Conservation (phyloP, 345 rosid species). For the Citrus hindsii region DNA sequence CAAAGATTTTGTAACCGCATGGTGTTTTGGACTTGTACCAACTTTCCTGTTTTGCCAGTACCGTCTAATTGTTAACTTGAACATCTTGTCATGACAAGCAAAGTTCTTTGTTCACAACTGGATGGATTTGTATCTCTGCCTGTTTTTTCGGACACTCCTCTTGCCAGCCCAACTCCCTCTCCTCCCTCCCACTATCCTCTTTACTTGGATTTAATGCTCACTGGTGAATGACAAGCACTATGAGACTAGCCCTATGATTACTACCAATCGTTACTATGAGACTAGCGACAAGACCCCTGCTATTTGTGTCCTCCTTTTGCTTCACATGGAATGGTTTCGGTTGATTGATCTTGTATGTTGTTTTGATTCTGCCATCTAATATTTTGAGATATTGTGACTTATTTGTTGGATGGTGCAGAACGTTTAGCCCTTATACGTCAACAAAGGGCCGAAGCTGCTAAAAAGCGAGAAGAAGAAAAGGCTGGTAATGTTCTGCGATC, state of each 20-base stretch:
- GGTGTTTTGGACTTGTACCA: not conserved
- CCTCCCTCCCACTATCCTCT: not conserved
- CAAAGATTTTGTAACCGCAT: not conserved
- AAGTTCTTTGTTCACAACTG: not conserved
- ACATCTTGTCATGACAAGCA: not conserved
- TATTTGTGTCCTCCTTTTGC: not conserved
- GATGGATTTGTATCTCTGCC: not conserved
- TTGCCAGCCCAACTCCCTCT: not conserved
- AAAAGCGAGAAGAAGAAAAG: constrained; percentile 66
- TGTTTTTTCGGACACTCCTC: not conserved
- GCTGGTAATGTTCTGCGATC: constrained; percentile 39
- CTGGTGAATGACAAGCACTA: not conserved
- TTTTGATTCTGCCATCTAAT: not conserved
- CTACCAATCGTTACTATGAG: not conserved
- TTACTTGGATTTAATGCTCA: not conserved
- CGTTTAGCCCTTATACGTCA: constrained; percentile 61
- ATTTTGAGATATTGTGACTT: not conserved
- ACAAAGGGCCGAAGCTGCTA: constrained; percentile 70
- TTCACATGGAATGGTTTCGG: not conserved
- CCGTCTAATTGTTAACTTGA: not conserved
- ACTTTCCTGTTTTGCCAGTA: not conserved
- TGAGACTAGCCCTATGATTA: not conserved
- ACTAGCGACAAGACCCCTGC: not conserved
- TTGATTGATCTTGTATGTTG: not conserved
- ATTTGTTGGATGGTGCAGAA: constrained; percentile 30